Percentiles rank a stretch among this genome's conserved stretches.
These are phyloP conservation scores for Candida sonorensis DNA, from an alignment of 805 yeast genomes.

Conservation along the genomic window DNA sequence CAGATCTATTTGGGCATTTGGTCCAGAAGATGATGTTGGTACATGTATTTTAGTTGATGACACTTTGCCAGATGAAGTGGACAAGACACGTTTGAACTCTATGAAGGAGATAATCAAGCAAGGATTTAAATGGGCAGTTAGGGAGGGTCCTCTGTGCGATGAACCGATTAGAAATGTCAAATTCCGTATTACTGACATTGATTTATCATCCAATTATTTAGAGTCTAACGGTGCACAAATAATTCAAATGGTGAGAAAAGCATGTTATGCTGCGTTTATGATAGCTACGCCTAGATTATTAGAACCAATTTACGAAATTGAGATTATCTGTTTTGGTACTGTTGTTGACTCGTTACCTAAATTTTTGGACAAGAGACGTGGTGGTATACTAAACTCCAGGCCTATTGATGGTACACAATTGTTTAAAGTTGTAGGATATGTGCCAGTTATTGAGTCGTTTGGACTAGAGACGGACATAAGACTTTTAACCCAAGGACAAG, in stretches of 20 bases:
- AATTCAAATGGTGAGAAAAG: slow-evolving; percentile 75
- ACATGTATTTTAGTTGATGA: slow-evolving; percentile 56
- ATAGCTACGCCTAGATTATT: slow-evolving; percentile 71
- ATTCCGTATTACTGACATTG: slow-evolving; percentile 62
- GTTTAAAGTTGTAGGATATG: slow-evolving; percentile 48
- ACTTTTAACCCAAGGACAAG: slow-evolving; percentile 70
- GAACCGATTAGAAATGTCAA: slow-evolving; percentile 67
- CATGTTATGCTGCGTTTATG: slow-evolving; percentile 75
- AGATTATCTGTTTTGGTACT: slow-evolving; percentile 45
- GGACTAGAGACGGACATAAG: slow-evolving; percentile 88
- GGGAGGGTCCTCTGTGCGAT: slow-evolving; percentile 91
- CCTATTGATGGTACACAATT: slow-evolving; percentile 74
- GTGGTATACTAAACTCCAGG: slow-evolving; percentile 38
- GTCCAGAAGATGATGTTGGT: slow-evolving; percentile 49
- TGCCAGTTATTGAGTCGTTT: slow-evolving; percentile 87
- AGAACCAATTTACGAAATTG: slow-evolving; percentile 73
- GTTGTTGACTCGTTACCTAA: slow-evolving; percentile 20
- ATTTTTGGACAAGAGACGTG: slow-evolving; percentile 61
- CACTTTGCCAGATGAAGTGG: slow-evolving; percentile 65
- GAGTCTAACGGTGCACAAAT: slow-evolving; percentile 61
- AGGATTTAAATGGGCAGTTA: slow-evolving; percentile 79
- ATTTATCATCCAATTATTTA: slow-evolving; percentile 39
- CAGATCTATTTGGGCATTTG: slow-evolving; percentile 74
- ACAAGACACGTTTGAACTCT: slow-evolving; percentile 38
- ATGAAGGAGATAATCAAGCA: slow-evolving; percentile 53